A percentile compares a stretch with the other conserved stretches of the same genome.
Evolutionary conservation across 495 filamentous ascomycete species (phyloP).

Genomic region (Parathielavia hyrcaniae): DNA sequence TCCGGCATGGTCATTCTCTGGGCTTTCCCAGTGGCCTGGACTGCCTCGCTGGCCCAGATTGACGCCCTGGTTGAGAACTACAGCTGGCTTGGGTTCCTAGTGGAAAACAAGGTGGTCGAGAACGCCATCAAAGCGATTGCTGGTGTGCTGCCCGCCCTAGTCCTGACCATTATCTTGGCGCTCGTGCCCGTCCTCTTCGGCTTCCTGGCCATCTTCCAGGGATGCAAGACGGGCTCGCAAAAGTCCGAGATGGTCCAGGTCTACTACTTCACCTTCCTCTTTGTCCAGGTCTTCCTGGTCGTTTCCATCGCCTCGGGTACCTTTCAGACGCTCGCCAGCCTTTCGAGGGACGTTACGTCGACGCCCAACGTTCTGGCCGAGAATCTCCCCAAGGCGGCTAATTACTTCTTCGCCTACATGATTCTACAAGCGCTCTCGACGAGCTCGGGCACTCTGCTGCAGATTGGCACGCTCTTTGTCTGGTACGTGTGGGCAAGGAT

Average conservation of each 20-base stretch:
- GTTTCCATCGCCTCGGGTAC: constrained; percentile 81
- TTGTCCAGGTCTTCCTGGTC: constrained; percentile 91
- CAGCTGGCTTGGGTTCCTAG: constrained; percentile 65
- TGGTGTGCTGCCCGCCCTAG: constrained; percentile 75
- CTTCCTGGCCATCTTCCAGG: constrained; percentile 65
- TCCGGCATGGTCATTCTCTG: constrained; percentile 77
- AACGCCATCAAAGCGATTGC: constrained; percentile 67
- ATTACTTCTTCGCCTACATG: constrained; percentile 99
- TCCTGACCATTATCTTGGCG: constrained; percentile 72
- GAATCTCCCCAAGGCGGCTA: constrained; percentile 81
- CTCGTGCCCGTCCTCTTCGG: constrained; percentile 71
- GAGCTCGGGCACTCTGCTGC: constrained; percentile 85
- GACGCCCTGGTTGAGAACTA: constrained; percentile 58
- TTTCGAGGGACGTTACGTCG: constrained; percentile 51
- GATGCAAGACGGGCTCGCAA: constrained; percentile 73
- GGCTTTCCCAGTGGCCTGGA: constrained; percentile 87
- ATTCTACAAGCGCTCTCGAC: constrained; percentile 86
- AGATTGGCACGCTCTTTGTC: constrained; percentile 65
- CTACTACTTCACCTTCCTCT: constrained; percentile 92
- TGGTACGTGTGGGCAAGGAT: constrained; percentile 77
- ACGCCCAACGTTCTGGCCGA: constrained; percentile 67
- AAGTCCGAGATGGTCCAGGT: constrained; percentile 77
- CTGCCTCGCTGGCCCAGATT: constrained; percentile 72
- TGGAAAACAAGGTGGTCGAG: constrained; percentile 46
- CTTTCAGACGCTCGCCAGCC: constrained; percentile 57